Evolutionary conservation across 768 basidiomycete genomes (phyloP).

Genomic region (Tephrocybe sp.): DNA sequence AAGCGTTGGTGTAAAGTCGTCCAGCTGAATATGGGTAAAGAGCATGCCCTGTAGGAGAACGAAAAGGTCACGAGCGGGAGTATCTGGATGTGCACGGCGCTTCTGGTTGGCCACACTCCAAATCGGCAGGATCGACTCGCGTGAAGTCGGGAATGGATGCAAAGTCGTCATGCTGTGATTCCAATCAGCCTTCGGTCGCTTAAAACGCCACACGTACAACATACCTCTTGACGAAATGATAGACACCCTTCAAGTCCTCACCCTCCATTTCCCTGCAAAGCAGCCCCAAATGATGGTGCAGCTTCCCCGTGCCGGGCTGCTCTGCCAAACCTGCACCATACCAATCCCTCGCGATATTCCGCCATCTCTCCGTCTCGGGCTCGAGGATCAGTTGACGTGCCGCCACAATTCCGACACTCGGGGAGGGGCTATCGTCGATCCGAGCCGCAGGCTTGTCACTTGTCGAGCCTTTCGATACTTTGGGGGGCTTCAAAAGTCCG

Average conservation of each 20-base stretch:
- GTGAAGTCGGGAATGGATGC: slow-evolving; percentile 84
- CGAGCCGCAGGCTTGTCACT: slow-evolving; percentile 52
- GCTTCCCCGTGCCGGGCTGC: slow-evolving; percentile 89
- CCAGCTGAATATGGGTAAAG: slow-evolving; percentile 92
- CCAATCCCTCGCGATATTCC: slow-evolving; percentile 89
- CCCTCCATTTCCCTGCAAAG: slow-evolving; percentile 81
- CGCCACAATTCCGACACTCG: slow-evolving; percentile 84
- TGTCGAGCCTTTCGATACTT: slow-evolving; percentile 28
- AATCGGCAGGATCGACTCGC: slow-evolving; percentile 86
- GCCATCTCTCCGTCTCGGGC: slow-evolving; percentile 91
- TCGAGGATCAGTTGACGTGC: slow-evolving; percentile 82
- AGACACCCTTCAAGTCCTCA: slow-evolving; percentile 82
- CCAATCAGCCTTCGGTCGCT: neutral
- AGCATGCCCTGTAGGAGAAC: slow-evolving; percentile 95
- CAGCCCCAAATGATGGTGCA: slow-evolving; percentile 93
- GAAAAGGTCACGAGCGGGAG: slow-evolving; percentile 75
- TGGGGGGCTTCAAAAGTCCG: slow-evolving; percentile 2
- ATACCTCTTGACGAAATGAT: slow-evolving; percentile 95
- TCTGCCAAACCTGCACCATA: slow-evolving; percentile 85
- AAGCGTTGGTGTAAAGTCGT: slow-evolving; percentile 82
- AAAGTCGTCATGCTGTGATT: slow-evolving; percentile 79
- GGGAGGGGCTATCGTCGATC: slow-evolving; percentile 65
- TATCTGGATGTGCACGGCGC: slow-evolving; percentile 72
- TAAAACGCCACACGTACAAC: slow-evolving; percentile 23
- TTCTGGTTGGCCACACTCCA: slow-evolving; percentile 80